Evolutionary conservation across 768 basidiomycete species (phyloP).

Genomic region (Collybia mongolica): DNA sequence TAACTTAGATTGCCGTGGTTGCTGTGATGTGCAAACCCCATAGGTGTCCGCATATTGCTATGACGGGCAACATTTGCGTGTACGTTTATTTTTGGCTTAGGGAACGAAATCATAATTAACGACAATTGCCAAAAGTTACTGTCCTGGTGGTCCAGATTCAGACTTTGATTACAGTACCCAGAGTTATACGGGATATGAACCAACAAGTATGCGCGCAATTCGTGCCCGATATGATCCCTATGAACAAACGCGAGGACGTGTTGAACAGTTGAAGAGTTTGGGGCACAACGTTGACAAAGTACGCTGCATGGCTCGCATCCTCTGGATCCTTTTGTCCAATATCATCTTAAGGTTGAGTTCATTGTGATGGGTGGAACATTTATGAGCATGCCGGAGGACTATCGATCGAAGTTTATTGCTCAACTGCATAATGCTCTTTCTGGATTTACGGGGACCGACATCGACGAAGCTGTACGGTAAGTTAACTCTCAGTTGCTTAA

Average conservation of each 20-base stretch:
- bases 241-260: slow-evolving; percentile 92
- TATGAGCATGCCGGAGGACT: slow-evolving; percentile 99
- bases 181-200: slow-evolving; percentile 93
- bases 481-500: slow-evolving; percentile 1
- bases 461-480: slow-evolving; percentile 93
- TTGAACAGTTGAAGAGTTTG: slow-evolving; percentile 94
- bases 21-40: slow-evolving; percentile 99
- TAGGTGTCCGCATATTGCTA: slow-evolving; percentile 98
- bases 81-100: slow-evolving; percentile 34
- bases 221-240: slow-evolving; percentile 94
- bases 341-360: slow-evolving; percentile 63
- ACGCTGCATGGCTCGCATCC: slow-evolving; percentile 6
- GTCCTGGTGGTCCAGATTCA: slow-evolving; percentile 98
- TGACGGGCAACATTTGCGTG: slow-evolving; percentile 99
- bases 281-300: slow-evolving; percentile 99
- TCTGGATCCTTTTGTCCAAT: not conserved
- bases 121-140: slow-evolving; percentile 58
- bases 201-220: slow-evolving; percentile 98
- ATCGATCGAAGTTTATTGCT: slow-evolving; percentile 89
- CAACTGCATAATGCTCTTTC: slow-evolving; percentile 96
- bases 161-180: slow-evolving; percentile 99
- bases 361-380: slow-evolving; percentile 99
- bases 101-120: not conserved
- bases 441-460: slow-evolving; percentile 88
- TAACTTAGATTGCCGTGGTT: slow-evolving; percentile 86